Base-by-base conservation (phyloP, 345 rosid species). In the Chamaenerion angustifolium region DNA sequence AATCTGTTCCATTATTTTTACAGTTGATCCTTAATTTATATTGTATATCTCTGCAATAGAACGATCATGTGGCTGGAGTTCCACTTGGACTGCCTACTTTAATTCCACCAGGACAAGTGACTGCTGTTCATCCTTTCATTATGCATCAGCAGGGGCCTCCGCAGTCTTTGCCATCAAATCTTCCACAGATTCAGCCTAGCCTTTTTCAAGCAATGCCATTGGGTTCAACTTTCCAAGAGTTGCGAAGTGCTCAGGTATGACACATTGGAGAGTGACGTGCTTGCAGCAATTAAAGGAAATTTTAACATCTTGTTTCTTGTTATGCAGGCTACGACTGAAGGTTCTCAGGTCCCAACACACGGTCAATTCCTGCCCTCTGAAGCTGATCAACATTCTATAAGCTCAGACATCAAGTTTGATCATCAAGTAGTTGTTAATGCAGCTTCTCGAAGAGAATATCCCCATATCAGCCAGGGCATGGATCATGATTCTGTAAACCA, bases 191-290 rank as follows among this genome's bases (percentile, higher is more conserved):
- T 58, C 88, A 77, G 56, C 70, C 56, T 65, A 76, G 83, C 48
- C 82, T 82, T 42, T 72, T 69, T 58, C 72, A 64, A 43, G 66
- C 88, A 16, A 45, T 76, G 52, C 76, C 81, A 13, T 51, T 73
- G 56, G 18, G 68, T 45, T 58, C 82, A 17, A 48, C 82, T 41
- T 51, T 67, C 31, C 84, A 77, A 47, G 82, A 77, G 51, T 85
- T 83, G 89, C 89, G 71, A 61, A 87, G 72, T 62, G 88, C 75
- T 52, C 83, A 64, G 86, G 96, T 88, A 49, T 48, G 56, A n/a
- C 15, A 25, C 31, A 18, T 21, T 51, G 55, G 43, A 14, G 25
- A 4, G 12, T 10, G 4, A 1, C 23, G 7, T 61, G 35, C 63
- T 55, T 40, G 16, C 41, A 27, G 8, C n/a, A 43, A 42, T 2